These are phyloP conservation scores for Candida cerambycidarum DNA, from an alignment of 805 yeast species.

Conservation along the genomic window DNA sequence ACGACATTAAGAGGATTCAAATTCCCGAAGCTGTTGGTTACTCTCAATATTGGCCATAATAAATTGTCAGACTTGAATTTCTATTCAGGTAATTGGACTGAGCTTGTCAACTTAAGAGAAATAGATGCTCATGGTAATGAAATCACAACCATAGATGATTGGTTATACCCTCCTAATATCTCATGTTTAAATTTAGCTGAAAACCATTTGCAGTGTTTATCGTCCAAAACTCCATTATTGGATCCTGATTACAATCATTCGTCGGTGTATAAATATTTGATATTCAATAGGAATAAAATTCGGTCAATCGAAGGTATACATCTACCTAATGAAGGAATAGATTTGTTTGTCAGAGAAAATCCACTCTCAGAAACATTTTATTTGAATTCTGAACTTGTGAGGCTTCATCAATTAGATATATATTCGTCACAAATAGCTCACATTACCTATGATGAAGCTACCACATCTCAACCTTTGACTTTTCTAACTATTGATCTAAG, in stretches of 20 bases:
- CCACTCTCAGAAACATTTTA: neutral
- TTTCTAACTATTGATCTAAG: neutral
- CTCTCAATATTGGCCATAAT: slow-evolving; percentile 27
- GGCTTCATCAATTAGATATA: neutral
- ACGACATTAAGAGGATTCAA: slow-evolving; percentile 18
- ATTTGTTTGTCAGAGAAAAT: neutral
- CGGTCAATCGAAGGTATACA: neutral
- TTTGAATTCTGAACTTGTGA: slow-evolving; percentile 1
- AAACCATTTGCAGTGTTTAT: slow-evolving; percentile 16
- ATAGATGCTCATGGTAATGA: slow-evolving; percentile 16
- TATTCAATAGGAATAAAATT: neutral
- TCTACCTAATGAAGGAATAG: neutral
- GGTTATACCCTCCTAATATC: slow-evolving; percentile 26
- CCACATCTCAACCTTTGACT: neutral
- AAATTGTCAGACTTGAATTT: slow-evolving; percentile 17
- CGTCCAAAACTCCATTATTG: slow-evolving; percentile 1
- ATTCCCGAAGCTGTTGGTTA: slow-evolving; percentile 27
- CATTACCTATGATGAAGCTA: slow-evolving; percentile 1
- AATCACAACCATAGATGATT: neutral
- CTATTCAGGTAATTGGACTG: slow-evolving; percentile 28
- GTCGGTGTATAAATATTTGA: neutral
- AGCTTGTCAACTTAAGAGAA: slow-evolving; percentile 20
- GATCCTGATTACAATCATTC: neutral
- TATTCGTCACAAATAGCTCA: neutral
- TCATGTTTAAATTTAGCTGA: slow-evolving; percentile 23